Evolutionary conservation across 2,329 filamentous ascomycete species (phyloP).

Genomic region (Periglandula ipomoeae): DNA sequence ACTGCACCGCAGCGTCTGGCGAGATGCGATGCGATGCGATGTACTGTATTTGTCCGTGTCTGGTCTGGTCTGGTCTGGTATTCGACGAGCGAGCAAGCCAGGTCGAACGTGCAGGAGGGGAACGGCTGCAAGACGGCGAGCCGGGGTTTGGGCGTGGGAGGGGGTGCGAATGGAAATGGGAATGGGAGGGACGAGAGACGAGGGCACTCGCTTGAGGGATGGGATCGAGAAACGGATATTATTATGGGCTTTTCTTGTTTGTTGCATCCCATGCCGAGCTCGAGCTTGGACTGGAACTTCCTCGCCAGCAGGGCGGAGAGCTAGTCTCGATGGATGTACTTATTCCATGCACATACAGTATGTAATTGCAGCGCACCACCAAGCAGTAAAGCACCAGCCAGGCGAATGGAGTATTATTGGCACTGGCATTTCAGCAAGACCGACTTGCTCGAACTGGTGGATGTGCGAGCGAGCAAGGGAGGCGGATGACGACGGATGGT

Average conservation of each 20-base stretch:
- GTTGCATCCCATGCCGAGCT: neutral
- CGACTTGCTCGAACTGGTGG: constrained; percentile 3
- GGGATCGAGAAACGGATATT: neutral
- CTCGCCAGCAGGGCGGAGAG: neutral
- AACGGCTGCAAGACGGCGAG: constrained; percentile 9
- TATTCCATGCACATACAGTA: too few relatives aligned
- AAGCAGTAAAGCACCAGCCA: neutral
- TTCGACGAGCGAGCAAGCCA: neutral
- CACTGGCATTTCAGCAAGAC: neutral
- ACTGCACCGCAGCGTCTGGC: too few relatives aligned
- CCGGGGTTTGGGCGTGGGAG: neutral
- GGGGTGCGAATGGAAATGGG: neutral
- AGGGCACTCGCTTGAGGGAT: too few relatives aligned
- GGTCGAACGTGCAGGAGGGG: constrained; percentile 1
- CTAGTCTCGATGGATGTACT: neutral
- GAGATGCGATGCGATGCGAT: too few relatives aligned
- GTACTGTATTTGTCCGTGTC: neutral
- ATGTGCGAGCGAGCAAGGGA: constrained; percentile 7
- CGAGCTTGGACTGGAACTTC: too few relatives aligned
- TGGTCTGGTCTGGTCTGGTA: neutral
- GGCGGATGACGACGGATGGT: constrained; percentile 25
- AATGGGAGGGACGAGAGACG: neutral
- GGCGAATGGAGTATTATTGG: neutral
- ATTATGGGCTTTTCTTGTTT: constrained; percentile 1
- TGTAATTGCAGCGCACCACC: too few relatives aligned